These are phyloP conservation scores for Mucor irregularis DNA, from an alignment of 371 early-diverging fungal species.

Conservation along the genomic window DNA sequence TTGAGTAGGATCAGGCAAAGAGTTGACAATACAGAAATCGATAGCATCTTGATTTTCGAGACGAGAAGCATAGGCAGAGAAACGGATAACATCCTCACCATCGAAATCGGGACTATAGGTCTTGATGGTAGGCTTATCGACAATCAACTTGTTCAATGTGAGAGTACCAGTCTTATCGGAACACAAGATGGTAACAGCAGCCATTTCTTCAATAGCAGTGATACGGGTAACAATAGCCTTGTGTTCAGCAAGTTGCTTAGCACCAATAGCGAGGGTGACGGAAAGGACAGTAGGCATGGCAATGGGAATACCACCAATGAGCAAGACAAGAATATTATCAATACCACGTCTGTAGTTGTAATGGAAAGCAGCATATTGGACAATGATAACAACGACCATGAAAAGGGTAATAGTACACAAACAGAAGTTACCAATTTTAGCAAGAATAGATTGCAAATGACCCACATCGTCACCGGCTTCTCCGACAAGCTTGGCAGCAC, in stretches of 20 bases:
- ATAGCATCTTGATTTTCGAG: constrained; percentile 76
- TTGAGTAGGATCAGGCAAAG: constrained; percentile 54
- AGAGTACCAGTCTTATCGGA: constrained; percentile 97
- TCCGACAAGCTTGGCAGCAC: constrained; percentile 81
- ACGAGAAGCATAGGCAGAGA: constrained; percentile 68
- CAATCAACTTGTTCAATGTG: constrained; percentile 88
- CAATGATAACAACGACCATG: constrained; percentile 77
- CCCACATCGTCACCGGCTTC: constrained; percentile 81
- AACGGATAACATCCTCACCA: constrained; percentile 59
- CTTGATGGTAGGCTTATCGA: constrained; percentile 66
- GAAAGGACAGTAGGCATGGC: constrained; percentile 85
- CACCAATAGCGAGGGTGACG: constrained; percentile 92
- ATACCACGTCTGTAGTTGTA: constrained; percentile 68
- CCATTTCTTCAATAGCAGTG: constrained; percentile 89
- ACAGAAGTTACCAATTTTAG: constrained; percentile 89
- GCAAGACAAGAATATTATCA: constrained; percentile 72
- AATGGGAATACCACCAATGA: constrained; percentile 80
- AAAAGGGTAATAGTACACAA: constrained; percentile 66
- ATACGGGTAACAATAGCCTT: constrained; percentile 90
- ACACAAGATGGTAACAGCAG: constrained; percentile 91
- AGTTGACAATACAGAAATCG: constrained; percentile 70
- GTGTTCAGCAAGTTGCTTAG: constrained; percentile 89
- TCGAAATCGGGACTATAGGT: constrained; percentile 48
- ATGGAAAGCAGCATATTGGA: constrained; percentile 80
- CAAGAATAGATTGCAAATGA: constrained; percentile 87